Evolutionary conservation across 805 yeast genomes (phyloP), one percentile per base, ranked within the genome.

Genomic region (Candida vartiovaarae): DNA sequence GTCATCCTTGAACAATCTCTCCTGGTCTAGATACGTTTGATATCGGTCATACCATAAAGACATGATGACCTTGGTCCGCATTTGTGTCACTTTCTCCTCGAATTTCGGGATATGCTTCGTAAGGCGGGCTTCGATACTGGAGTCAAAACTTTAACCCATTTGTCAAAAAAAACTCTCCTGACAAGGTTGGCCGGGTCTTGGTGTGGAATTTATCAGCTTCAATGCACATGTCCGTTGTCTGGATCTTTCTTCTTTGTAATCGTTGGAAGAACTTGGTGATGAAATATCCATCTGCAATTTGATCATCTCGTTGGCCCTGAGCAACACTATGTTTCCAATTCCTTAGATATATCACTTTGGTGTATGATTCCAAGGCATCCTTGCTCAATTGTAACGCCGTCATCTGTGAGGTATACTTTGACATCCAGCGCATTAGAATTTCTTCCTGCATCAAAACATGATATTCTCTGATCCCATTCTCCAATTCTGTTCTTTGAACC

Each of bases 261-360:
- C 37, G 45, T 3, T 38, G 34, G n/a, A 52, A 45, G 30, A 38
- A 40, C 15, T 36, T 47, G 5, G 32, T 34, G 28, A 40, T 38
- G n/a, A 39, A 27, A 11, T 39, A 40, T 7, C 23, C 15, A 15
- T 43, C 47, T 20, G 54, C 47, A 28, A 40, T 46, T 1, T 31
- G 15, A 8, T 41, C 31, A 7, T 31, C 5, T 6, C 20, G 25
- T 10, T 9, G 8, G 5, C 15, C 29, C 1, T 27, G 10, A 3
- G 8, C 28, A 10, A 36, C n/a, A 31, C 24, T 25, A 9, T 38
- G 11, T 9, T 36, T 48, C 59, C 60, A 56, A 20, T 43, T 45
- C 10, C 51, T 53, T 33, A 57, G 42, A 39, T 34, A 53, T 2
- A 52, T 45, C n/a, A 49, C 38, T 32, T 49, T 50, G 8, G 54